phyloP scores from a whole-genome alignment of 306 rosid species.

The Datisca glomerata region DNA sequence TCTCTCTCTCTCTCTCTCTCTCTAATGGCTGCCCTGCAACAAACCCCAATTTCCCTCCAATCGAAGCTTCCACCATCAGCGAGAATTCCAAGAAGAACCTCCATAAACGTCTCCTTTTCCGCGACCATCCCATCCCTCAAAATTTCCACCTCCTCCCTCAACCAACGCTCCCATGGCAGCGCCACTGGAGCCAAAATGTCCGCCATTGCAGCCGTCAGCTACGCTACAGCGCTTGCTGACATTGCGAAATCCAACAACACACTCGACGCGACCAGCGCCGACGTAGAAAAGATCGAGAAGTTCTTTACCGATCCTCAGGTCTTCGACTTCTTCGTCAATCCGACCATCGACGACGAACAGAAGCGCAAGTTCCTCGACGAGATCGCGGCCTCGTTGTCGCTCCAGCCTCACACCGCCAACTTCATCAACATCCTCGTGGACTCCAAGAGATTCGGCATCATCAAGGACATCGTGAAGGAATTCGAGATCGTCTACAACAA shows the following conservation, averaged over 20 bases:
- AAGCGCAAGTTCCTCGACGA: conserved; percentile 39
- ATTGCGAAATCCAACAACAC: conserved; percentile 45
- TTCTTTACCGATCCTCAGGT: conserved; percentile 38
- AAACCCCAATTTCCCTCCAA: conserved; percentile 45
- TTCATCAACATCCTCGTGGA: conserved; percentile 69
- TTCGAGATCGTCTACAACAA: conserved; percentile 50
- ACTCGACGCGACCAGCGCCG: conserved; percentile 52
- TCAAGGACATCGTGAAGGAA: conserved; percentile 47
- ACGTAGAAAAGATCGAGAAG: conserved; percentile 61
- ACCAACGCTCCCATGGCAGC: conserved; percentile 20
- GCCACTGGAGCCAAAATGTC: conserved; percentile 39
- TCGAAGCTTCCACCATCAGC: conserved; percentile 26
- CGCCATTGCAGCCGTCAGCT: conserved; percentile 50
- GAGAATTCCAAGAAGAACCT: conserved; percentile 19
- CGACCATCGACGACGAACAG: conserved; percentile 27
- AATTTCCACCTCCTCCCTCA: conserved; percentile 8
- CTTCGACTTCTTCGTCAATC: conserved; percentile 43
- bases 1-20: background rate
- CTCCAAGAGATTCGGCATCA: conserved; percentile 34
- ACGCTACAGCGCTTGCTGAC: conserved; percentile 71
- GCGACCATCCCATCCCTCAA: conserved; percentile 32
- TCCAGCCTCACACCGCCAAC: conserved; percentile 49
- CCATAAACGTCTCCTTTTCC: conserved; percentile 37
- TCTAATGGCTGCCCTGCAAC: conserved; percentile 68
- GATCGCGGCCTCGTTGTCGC: conserved; percentile 21